Percentiles rank a stretch among this genome's conserved stretches.
Conservation (phyloP, 306 rosid species). For the Casuarina cunninghamiana region DNA sequence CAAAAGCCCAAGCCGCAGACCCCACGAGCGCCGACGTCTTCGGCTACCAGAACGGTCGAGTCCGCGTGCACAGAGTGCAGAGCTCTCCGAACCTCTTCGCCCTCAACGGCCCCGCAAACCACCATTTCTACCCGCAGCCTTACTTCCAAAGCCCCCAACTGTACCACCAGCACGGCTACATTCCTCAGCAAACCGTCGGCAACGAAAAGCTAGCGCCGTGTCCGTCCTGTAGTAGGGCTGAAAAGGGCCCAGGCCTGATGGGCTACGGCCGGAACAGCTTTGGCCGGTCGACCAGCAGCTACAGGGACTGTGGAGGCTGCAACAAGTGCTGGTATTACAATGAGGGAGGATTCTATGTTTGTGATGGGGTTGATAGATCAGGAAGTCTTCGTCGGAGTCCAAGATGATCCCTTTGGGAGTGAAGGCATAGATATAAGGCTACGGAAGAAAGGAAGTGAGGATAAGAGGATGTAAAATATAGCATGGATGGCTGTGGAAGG, state of each 20-base stretch:
- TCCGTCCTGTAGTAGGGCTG: slow-evolving; percentile 26
- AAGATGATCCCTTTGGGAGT: slow-evolving; percentile 38
- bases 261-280: slow-evolving; percentile 26
- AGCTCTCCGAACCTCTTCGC: slow-evolving; percentile 66
- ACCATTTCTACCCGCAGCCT: slow-evolving; percentile 18
- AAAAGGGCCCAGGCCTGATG: slow-evolving; percentile 16
- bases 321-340: slow-evolving; percentile 26
- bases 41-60: not conserved
- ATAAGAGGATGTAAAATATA: not conserved
- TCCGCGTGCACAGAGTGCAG: slow-evolving; percentile 48
- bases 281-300: slow-evolving; percentile 24
- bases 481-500: not conserved
- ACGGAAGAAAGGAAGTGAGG: too few species aligned
- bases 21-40: slow-evolving; percentile 14
- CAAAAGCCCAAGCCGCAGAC: slow-evolving; percentile 41
- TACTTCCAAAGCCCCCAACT: slow-evolving; percentile 20
- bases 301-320: slow-evolving; percentile 30
- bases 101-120: slow-evolving; percentile 30
- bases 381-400: slow-evolving; percentile 44
- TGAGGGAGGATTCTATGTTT: slow-evolving; percentile 22
- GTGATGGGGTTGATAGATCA: slow-evolving; percentile 31
- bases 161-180: slow-evolving; percentile 17
- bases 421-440: not conserved
- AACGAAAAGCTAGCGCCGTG: slow-evolving; percentile 30
- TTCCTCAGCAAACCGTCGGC: slow-evolving; percentile 6